Base-by-base conservation (phyloP, 2,329 filamentous ascomycete species). In the Alternaria atra region DNA sequence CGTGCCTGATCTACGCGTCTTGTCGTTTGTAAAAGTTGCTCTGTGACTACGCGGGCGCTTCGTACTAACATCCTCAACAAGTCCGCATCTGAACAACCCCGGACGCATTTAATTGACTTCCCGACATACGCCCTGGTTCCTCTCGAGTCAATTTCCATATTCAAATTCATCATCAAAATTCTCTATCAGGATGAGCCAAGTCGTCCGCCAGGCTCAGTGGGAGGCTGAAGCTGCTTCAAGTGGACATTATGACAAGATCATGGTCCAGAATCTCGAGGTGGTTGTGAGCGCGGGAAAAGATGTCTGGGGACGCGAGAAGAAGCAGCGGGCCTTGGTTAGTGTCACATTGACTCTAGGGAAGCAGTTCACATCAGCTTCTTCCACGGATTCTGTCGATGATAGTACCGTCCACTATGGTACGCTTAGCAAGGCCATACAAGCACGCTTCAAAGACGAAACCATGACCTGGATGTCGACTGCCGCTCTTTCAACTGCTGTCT, bases 331-430 rank as follows among this genome's bases (percentile, higher is more conserved):
- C 9, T 72, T 86, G 6, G 70, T 93, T 8, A 89, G 88, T 5
- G 84, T 87, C 34, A 83, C 84, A 20, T 82, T 92, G 4, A 84
- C 82, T 3, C 83, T 93, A 61, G 75, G 78, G 13, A 72, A 79
- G 7, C 76, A 84, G 0, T 92, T 93, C 71, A 80, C 80, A 48
- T 81, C 84, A 0, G 86, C 89, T 1, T 87, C 88, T 0, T 70
- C 82, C 1, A 77, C 77, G 5, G 91, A 94, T 78, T 80, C 80
- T 8, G 84, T 94, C 34, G 85, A 87, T 46, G 77, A 79, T n/a
- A 90, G 90, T 73, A 93, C 91, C 2, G 87, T 93, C 25, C 90
- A 94, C 79, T 94, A 94, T 71, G 91, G 91, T 2, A 83, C 81
- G 9, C 82, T 93, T 13, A 89, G 87, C 80, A 92, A 93, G 79